Evolutionary conservation across 768 basidiomycete species (phyloP), one percentile per base, ranked within the genome.

Genomic region (Tricholoma matsutake): DNA sequence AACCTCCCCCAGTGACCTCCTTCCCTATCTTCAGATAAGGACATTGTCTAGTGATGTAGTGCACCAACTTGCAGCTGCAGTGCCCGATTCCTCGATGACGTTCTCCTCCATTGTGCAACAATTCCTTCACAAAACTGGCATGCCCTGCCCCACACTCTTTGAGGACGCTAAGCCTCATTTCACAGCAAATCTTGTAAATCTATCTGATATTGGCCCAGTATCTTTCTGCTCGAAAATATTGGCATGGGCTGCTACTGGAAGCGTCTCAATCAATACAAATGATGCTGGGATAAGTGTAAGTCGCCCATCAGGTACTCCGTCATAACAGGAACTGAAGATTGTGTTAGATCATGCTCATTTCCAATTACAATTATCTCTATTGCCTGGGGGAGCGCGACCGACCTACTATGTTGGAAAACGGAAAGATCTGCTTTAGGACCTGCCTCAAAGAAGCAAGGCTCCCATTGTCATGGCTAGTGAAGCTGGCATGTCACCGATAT

Each of bases 191-290:
- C 6, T 37, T 2, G 29, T 59, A 13, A 35, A 59, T 53, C 20
- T 59, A 3, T 35, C 37, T 7, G 6, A 54, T 18, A 22, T 54
- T 37, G 39, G 43, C 13, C 28, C 5, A 32, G 37, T 52, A 10
- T 25, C 34, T 51, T n/a, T n/a, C 54, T 59, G 35, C 32, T 43
- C 58, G 8, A 51, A 53, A 7, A 54, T 59, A 39, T 54, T 59
- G 52, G 52, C 32, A n/a, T 59, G 58, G 51, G 58, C 58, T 29
- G 41, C 39, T 14, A 59, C 58, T 43, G 58, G 58, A 10, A 51
- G 45, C n/a, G 37, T 39, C 45, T 29, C 52, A 10, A 54, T 54
- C 29, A 54, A 29, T 31, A n/a, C 52, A 35, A 9, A 32, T 54
- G 34, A 54, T 6, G 29, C 20, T 8, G 22, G 52, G 31, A 54